phyloP scores from a whole-genome alignment of 306 rosid genomes.

The Dryas alaskensis region DNA sequence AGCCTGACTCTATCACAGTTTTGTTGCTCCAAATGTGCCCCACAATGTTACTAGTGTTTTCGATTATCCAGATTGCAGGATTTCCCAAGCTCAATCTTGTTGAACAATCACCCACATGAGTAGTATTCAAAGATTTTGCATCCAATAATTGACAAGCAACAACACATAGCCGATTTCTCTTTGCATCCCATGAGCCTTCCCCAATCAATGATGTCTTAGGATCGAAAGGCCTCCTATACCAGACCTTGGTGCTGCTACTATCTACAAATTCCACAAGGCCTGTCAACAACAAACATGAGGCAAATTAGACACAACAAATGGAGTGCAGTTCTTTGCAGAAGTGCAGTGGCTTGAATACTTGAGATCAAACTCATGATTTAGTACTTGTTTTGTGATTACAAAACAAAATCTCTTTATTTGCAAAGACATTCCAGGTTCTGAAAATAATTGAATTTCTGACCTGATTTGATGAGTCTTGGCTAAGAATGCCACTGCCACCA shows the following conservation, averaged over 20 bases:
- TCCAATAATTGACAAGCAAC: slow-evolving; percentile 42
- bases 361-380: slow-evolving; percentile 23
- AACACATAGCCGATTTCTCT: slow-evolving; percentile 28
- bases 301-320: slow-evolving; percentile 31
- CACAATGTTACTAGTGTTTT: slow-evolving; percentile 30
- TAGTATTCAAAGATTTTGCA: slow-evolving; percentile 27
- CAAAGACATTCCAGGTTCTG: background rate
- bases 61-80: slow-evolving; percentile 51
- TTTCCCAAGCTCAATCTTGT: slow-evolving; percentile 38
- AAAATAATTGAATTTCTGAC: slow-evolving; percentile 10
- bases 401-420: slow-evolving; percentile 29
- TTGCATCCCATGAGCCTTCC: slow-evolving; percentile 65
- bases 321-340: slow-evolving; percentile 40
- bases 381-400: slow-evolving; percentile 6
- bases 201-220: slow-evolving; percentile 42
- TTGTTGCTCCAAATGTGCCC: slow-evolving; percentile 67
- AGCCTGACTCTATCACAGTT: slow-evolving; percentile 28
- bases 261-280: slow-evolving; percentile 26
- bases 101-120: slow-evolving; percentile 58
- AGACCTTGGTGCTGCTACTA: background rate
- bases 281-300: slow-evolving; percentile 34
- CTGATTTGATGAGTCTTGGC: background rate
- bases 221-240: slow-evolving; percentile 19
- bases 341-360: slow-evolving; percentile 39
- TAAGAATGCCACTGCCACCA: slow-evolving; percentile 3